Percentiles rank a stretch among this genome's conserved stretches.
These are phyloP conservation scores for Eucalyptus tenuipes DNA, from an alignment of 345 rosid species.

Conservation along the genomic window DNA sequence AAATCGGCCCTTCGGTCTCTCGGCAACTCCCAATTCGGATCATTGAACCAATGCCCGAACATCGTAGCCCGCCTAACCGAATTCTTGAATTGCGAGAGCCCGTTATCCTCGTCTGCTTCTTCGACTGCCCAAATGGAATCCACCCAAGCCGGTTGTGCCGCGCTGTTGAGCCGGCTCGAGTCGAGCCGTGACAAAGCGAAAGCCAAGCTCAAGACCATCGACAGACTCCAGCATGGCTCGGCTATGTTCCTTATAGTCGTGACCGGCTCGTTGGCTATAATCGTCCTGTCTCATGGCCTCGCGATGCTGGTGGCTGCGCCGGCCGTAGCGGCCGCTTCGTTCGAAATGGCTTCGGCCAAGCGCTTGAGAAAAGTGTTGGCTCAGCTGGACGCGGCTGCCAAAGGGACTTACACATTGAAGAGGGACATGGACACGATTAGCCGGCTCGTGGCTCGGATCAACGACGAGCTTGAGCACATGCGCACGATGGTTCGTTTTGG, in stretches of 20 bases:
- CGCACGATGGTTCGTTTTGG: constrained; percentile 40
- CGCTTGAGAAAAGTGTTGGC: constrained; percentile 21
- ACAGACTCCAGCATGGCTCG: constrained; percentile 33
- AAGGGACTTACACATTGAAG: constrained; percentile 63
- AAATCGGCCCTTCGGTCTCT: background rate
- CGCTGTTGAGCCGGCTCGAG: constrained; percentile 41
- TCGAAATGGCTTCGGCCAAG: constrained; percentile 17
- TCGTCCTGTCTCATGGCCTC: constrained; percentile 58
- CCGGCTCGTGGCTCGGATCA: constrained; percentile 41
- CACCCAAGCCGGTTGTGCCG: constrained; percentile 21
- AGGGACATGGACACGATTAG: constrained; percentile 67
- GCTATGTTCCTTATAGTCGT: constrained; percentile 47
- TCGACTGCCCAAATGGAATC: constrained; percentile 8
- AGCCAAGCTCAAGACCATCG: constrained; percentile 21
- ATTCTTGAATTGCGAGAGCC: constrained; percentile 12
- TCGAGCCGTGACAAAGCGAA: constrained; percentile 33
- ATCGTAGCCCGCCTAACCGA: constrained; percentile 5
- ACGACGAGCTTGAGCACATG: constrained; percentile 56
- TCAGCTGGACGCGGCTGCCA: constrained; percentile 65
- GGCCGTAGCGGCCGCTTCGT: constrained; percentile 15
- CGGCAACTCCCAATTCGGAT: background rate
- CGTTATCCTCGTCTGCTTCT: constrained; percentile 15
- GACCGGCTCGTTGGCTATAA: constrained; percentile 44
- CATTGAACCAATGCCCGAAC: background rate
- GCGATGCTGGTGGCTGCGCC: constrained; percentile 64